Evolutionary conservation across 2,329 filamentous ascomycete genomes (phyloP), one percentile per base, ranked within the genome.

Genomic region (Phaeomoniella chlamydospora): DNA sequence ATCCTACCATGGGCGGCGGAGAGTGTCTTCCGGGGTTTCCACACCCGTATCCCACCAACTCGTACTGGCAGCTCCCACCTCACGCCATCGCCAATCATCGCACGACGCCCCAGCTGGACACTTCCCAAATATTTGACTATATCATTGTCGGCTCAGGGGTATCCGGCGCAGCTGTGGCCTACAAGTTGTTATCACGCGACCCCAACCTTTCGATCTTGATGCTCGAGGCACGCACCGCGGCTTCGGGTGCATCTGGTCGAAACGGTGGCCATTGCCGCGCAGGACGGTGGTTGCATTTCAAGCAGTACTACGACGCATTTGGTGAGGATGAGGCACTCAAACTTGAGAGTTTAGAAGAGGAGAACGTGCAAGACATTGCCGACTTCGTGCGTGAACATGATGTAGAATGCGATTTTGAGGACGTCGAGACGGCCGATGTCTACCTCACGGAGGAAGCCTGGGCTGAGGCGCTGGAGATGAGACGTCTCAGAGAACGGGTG

Each of bases 111-210:
- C 22, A 26, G 22, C 22, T 50, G 41, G 29, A 39, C 29, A 42
- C 39, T 54, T 2, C 53, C 53, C 1, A 13, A 41, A 14, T 42
- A 41, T 2, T 48, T 45, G 55, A 59, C 39, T 41, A 56, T 15
- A 51, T 47, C 18, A 53, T 61, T 29, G 50, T 61, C 18, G 58
- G 58, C n/a, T 55, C 54, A 10, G 58, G 58, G 2, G 56, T 61
- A 33, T 51, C 54, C 14, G 58, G 56, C 26, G 51, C 55, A 10
- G 46, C 45, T 31, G 44, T 59, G 16, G 55, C 54, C 5, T 49
- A 47, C 37, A 49, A 51, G 31, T 39, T 53, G 18, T 44, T 52
- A 10, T 43, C 41, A 4, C 42, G 44, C 17, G 39, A 44, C 17
- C 37, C 43, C 12, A 17, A 32, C 5, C 45, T 45, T 10, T 26